Evolutionary conservation across 2,329 filamentous ascomycete species (phyloP), one percentile per base, ranked within the genome.

Genomic region (Pezicula neosporulosa): DNA sequence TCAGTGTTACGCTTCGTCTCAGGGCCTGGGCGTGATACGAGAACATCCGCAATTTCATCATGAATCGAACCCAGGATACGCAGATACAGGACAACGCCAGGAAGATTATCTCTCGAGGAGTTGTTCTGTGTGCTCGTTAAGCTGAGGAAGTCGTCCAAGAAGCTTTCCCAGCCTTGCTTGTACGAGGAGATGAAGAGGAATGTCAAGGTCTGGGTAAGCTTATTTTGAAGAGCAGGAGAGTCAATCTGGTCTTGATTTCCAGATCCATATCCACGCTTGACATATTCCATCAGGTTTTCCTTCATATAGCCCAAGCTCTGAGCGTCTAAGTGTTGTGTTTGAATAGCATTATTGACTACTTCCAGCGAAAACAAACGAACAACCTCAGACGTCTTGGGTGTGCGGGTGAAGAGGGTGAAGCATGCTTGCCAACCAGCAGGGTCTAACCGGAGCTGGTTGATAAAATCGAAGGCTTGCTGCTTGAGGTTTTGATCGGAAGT

Each of bases 1-100:
- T 92, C 85, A 21, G 86, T 90, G 67, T 96, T 95, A 56, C 89
- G 86, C 70, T 90, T 93, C 60, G 87, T 83, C 65, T 97, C 91
- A 50, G 81, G 82, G 42, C 81, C 82, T 47, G 90, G 85, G 37
- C 93, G 83, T 44, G 87, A 84, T 48, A 97, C 80, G 58, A 97
- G 79, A 61, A 94, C 85, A 72, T 99, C 94, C 57, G 93, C 94
- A 64, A 99, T 97, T 70, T 99, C 94, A 63, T 99, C 94, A 66
- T 99, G 94, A 44, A 99, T 86, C 33, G 92, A 94, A 58, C 86
- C 82, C 44, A 97, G 79, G 57, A 97, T 84, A 47, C 93, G 87
- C 50, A 99, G 80, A 71, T 97, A 97, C 61, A 99, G 83, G 33
- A 92, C 76, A 44, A 94, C 88, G 3, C 90, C 93, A 1, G 80